These are phyloP conservation scores for Suillus ampliporus DNA, from an alignment of 768 basidiomycete species.

Conservation along the genomic window DNA sequence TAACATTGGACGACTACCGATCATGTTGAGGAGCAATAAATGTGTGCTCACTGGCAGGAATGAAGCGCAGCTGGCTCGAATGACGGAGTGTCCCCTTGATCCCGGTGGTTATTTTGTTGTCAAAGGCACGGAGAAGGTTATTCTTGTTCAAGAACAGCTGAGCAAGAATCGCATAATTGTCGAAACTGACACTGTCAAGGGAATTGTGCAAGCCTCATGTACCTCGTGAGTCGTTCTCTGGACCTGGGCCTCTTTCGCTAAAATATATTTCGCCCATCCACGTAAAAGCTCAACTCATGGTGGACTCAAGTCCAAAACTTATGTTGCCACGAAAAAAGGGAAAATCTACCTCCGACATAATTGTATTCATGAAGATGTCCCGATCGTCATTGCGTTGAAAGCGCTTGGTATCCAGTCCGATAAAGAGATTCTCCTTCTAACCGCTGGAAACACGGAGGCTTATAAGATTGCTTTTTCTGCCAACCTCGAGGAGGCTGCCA, in stretches of 20 bases:
- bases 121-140: slow-evolving; percentile 99
- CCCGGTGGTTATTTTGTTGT: slow-evolving; percentile 99
- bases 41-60: slow-evolving; percentile 84
- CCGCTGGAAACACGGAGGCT: slow-evolving; percentile 88
- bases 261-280: slow-evolving; percentile 15
- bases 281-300: slow-evolving; percentile 73
- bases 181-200: slow-evolving; percentile 90
- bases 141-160: slow-evolving; percentile 97
- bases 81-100: slow-evolving; percentile 97
- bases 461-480: slow-evolving; percentile 88
- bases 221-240: slow-evolving; percentile 73
- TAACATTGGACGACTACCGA: slow-evolving; percentile 88
- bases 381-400: slow-evolving; percentile 94
- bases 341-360: slow-evolving; percentile 98
- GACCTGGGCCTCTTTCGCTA: slow-evolving; percentile 1
- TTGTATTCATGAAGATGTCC: slow-evolving; percentile 95
- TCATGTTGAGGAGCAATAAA: slow-evolving; percentile 96
- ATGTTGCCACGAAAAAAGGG: slow-evolving; percentile 93
- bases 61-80: slow-evolving; percentile 85
- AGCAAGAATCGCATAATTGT: slow-evolving; percentile 99
- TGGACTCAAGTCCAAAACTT: slow-evolving; percentile 94
- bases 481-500: slow-evolving; percentile 93
- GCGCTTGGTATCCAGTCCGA: slow-evolving; percentile 96
- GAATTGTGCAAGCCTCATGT: slow-evolving; percentile 91
- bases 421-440: slow-evolving; percentile 94